Conservation (phyloP, 2,329 filamentous ascomycete genomes). For the Apiospora kogelbergensis region DNA sequence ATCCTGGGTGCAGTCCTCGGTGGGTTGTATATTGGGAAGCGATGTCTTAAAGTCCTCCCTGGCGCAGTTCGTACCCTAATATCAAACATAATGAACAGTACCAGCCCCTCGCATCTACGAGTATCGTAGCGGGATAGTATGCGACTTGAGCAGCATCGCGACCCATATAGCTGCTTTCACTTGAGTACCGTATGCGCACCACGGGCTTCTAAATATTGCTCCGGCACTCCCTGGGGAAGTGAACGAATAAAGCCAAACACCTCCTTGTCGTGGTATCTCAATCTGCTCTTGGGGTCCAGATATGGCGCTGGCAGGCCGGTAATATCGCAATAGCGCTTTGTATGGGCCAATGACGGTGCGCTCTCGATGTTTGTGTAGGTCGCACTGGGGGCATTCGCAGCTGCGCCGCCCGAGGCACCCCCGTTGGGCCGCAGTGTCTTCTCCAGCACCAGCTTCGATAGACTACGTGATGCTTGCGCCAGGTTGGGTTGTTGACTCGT, state of each 20-base stretch:
- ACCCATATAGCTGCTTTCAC: constrained; percentile 46
- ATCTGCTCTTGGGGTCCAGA: constrained; percentile 88
- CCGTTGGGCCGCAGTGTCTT: constrained; percentile 62
- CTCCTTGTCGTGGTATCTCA: constrained; percentile 92
- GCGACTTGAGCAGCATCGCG: background rate
- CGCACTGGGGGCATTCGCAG: constrained; percentile 64
- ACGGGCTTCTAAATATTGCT: constrained; percentile 85
- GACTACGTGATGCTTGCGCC: constrained; percentile 82
- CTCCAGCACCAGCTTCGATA: constrained; percentile 86
- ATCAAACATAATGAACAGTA: background rate
- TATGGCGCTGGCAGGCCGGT: constrained; percentile 92
- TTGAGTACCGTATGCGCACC: constrained; percentile 93
- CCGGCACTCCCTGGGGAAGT: constrained; percentile 77
- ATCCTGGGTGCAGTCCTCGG: background rate
- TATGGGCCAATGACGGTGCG: constrained; percentile 81
- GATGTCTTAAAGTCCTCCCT: background rate
- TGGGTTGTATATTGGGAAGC: background rate
- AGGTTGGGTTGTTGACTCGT: constrained; percentile 62
- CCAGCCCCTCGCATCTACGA: background rate
- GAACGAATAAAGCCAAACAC: constrained; percentile 81
- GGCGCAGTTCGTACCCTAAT: background rate
- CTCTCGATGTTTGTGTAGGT: constrained; percentile 98
- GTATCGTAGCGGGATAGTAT: background rate
- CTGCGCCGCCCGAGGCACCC: constrained; percentile 30
- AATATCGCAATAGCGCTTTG: constrained; percentile 92